Base-by-base conservation (phyloP, 208 protist genomes). In the Phytomonas sp. region DNA sequence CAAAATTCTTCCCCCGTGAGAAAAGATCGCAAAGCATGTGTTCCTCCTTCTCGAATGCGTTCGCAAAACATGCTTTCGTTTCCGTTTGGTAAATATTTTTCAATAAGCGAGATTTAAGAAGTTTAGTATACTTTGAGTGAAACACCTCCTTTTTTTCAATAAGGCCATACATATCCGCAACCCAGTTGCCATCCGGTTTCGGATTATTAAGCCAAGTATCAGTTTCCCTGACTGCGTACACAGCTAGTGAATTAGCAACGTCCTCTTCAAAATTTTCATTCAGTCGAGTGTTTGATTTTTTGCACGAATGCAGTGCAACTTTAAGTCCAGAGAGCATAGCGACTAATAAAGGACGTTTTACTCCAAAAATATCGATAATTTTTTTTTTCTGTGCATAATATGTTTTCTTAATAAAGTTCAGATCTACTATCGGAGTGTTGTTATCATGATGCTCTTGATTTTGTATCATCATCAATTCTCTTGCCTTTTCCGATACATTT, bases 71-170 rank as follows among this genome's bases (percentile, higher is more conserved):
- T 65, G 36, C 32, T 31, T 70, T 42, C 12, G 31, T 42, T 33
- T 72, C 76, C 4, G 34, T 49, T 33, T 63, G 7, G 33, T 75
- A 74, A 26, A 77, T 70, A 60, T 74, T 78, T 12, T 61, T 74
- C 64, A 82, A 29, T 34, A 86, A 63, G 56, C 81, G 81, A 45
- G 75, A 72, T 45, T 82, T 61, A 65, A 86, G 63, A 23, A 82
- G 69, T 0, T 68, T 60, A 30, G 64, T 75, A 72, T 86, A 86
- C 16, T 63, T 63, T n/a, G 42, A 40, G 60, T 80, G 62, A 52
- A 82, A 86, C n/a, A 79, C 72, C 26, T 86, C 77, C 70, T 86
- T 73, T 26, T 78, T 73, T 19, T 61, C 60, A 61, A 77, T 78
- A 5, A 86, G 71, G 11, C 76, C 71, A 67, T 79, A 86, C 29